Percentiles rank a stretch among this genome's conserved stretches.
These are phyloP conservation scores for Cryptococcus sp. DNA, from an alignment of 1,284 basidiomycete species.

Conservation along the genomic window DNA sequence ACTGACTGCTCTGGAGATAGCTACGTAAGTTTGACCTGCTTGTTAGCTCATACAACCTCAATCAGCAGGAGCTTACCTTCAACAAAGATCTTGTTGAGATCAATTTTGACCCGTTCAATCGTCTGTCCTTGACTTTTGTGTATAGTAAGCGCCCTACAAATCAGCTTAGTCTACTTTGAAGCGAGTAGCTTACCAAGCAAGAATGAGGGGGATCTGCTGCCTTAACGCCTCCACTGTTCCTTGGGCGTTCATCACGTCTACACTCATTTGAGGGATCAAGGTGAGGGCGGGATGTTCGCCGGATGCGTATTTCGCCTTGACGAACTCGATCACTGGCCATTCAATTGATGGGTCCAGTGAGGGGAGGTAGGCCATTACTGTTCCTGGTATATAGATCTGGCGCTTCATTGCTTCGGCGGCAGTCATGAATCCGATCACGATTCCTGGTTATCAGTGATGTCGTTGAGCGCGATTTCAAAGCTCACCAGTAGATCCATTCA, in stretches of 20 bases:
- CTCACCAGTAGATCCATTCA: constrained; percentile 23
- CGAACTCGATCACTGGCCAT: constrained; percentile 34
- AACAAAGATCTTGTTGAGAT: constrained; percentile 63
- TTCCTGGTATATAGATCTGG: constrained; percentile 9
- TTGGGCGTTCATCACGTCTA: constrained; percentile 25
- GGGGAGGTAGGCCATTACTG: constrained; percentile 1
- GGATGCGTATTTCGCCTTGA: constrained; percentile 14
- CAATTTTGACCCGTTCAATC: constrained; percentile 76
- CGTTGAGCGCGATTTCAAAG: neutral
- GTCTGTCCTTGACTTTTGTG: constrained; percentile 46
- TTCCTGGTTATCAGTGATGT: constrained; percentile 7
- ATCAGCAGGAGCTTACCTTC: constrained; percentile 20
- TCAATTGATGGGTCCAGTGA: constrained; percentile 1
- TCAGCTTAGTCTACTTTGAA: neutral
- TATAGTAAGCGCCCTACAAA: constrained; percentile 31
- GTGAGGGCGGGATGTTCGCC: constrained; percentile 5
- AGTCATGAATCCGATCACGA: constrained; percentile 22
- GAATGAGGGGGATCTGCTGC: constrained; percentile 28
- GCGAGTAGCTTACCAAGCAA: constrained; percentile 17
- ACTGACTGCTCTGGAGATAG: constrained; percentile 33
- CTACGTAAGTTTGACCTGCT: constrained; percentile 38
- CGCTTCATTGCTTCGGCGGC: constrained; percentile 8
- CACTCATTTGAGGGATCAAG: constrained; percentile 20
- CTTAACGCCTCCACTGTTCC: constrained; percentile 23
- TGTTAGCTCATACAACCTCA: neutral